Evolutionary conservation across 441 rosid species (phyloP).

Genomic region (Dalechampia spathulata): DNA sequence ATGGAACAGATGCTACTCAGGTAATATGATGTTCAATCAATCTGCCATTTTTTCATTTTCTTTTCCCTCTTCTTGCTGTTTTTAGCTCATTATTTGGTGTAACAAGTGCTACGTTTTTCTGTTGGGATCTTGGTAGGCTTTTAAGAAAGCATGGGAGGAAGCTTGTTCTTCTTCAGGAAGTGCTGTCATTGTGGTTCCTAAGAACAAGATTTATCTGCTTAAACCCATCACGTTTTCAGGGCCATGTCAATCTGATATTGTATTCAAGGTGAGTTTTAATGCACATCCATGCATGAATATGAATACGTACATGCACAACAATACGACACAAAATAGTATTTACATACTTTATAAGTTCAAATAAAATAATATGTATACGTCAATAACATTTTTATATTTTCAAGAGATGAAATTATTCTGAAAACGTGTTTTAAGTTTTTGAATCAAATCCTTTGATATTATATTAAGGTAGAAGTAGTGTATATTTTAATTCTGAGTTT

Average conservation of each 20-base stretch:
- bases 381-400: no score
- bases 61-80: background rate
- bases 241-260: constrained; percentile 56
- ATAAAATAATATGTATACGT: no score
- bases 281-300: background rate
- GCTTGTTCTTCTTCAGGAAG: constrained; percentile 52
- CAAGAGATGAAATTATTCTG: no score
- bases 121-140: constrained; percentile 45
- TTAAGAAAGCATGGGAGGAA: constrained; percentile 62
- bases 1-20: constrained; percentile 63
- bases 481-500: no score
- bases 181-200: constrained; percentile 46
- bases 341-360: no score
- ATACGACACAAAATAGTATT: no score
- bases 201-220: constrained; percentile 37
- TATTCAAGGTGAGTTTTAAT: constrained; percentile 32
- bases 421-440: no score
- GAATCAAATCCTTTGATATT: no score
- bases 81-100: background rate
- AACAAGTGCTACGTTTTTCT: background rate
- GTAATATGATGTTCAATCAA: constrained; percentile 20
- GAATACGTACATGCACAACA: background rate
- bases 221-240: constrained; percentile 69
- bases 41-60: background rate
- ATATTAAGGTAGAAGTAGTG: no score